Base-by-base conservation (phyloP, 805 yeast genomes). In the Metschnikowia proteae region DNA sequence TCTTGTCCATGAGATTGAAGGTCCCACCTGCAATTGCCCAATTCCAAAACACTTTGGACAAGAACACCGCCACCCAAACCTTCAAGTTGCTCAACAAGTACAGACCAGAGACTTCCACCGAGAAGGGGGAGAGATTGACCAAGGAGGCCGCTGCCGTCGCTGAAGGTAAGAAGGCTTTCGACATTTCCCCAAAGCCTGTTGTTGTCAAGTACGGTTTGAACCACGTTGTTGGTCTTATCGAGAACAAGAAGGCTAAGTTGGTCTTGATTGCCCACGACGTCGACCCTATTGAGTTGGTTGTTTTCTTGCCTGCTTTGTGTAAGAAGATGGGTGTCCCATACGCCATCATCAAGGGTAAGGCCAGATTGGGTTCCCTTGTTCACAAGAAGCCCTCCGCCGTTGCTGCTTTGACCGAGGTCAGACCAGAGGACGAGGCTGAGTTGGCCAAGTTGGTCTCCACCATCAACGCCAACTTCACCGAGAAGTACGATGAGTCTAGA, bases 291-390 rank as follows among this genome's bases (percentile, higher is more conserved):
- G 99, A 92, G 81, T 82, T 92, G 71, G 98, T 92, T 63, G 80
- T 92, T 68, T 92, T 88, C 86, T 80, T 92, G 66, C 99, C 99
- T 72, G 97, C 99, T 76, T 83, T 92, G 71, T 92, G 97, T 82
- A 89, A 92, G 81, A 94, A 94, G 86, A 84, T 92, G 95, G 98
- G 97, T 80, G 91, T 94, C 60, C 98, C 99, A 74, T 91, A 91
- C 83, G 97, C 98, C 60, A 86, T 91, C 71, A 88, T 91, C 71
- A 90, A 90, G 85, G 97, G 97, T 76, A 90, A 90, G 87, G 96
- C 97, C 61, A 88, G 98, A 83, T 85, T 92, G 69, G 98, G 98
- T 63, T 86, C 97, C 67, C 69, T 92, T 67, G 97, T 90, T 58
- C 97, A 92, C 90, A 83, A 91, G 83, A 92, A 92, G 86, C 90